These are phyloP conservation scores for Catharanthus roseus DNA, from an alignment of 257 asterid genomes.

Conservation along the genomic window DNA sequence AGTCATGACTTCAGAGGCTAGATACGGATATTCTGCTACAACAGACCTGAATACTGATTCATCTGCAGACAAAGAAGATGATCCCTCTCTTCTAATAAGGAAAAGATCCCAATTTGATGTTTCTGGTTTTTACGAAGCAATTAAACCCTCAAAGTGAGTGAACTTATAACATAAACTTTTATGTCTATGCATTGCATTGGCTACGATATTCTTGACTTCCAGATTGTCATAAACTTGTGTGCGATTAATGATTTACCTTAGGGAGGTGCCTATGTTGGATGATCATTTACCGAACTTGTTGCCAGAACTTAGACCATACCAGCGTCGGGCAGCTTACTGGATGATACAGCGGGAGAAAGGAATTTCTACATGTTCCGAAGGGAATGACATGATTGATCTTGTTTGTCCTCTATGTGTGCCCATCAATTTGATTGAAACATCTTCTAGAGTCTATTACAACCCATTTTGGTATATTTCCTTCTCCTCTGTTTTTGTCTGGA, in stretches of 20 bases:
- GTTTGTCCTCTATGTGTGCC: constrained; percentile 80
- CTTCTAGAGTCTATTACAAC: constrained; percentile 68
- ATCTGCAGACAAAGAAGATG: constrained; percentile 28
- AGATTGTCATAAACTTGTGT: constrained; percentile 12
- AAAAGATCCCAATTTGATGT: constrained; percentile 54
- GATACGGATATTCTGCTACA: constrained; percentile 50
- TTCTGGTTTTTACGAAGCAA: constrained; percentile 87
- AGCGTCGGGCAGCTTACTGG: constrained; percentile 96
- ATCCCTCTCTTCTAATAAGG: constrained; percentile 28
- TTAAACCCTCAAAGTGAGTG: constrained; percentile 92
- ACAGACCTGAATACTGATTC: constrained; percentile 30
- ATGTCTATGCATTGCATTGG: neutral
- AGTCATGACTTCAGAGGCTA: constrained; percentile 83
- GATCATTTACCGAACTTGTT: constrained; percentile 63
- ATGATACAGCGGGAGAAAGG: constrained; percentile 89
- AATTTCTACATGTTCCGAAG: constrained; percentile 32
- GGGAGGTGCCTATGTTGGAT: constrained; percentile 81
- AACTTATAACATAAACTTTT: neutral
- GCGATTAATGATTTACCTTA: constrained; percentile 21
- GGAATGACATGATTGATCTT: constrained; percentile 38
- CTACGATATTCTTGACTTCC: constrained; percentile 12
- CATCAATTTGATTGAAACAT: constrained; percentile 57
- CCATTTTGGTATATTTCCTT: constrained; percentile 75
- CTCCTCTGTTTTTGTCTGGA: constrained; percentile 1
- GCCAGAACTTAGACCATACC: constrained; percentile 93